Evolutionary conservation across 2,329 filamentous ascomycete species (phyloP).

Genomic region (Pseudogymnoascus verrucosus): DNA sequence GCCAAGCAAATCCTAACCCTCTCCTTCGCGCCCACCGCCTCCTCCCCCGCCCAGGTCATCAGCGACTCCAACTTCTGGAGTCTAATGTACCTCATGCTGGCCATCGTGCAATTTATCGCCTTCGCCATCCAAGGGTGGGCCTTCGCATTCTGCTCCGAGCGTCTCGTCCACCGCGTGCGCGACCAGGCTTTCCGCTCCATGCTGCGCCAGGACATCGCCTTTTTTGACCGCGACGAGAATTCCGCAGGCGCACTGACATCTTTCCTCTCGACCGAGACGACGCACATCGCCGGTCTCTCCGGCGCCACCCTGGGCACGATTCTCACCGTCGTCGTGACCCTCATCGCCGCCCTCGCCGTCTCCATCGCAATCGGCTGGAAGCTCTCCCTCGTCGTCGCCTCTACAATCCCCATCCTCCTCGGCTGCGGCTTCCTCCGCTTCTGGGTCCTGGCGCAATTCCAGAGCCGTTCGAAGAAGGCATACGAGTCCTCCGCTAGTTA

Average conservation of each 20-base stretch:
- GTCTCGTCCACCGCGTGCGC: conserved; percentile 73
- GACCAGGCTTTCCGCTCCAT: conserved; percentile 78
- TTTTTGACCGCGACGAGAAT: conserved; percentile 86
- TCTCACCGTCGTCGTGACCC: conserved; percentile 69
- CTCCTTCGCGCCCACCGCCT: conserved; percentile 28
- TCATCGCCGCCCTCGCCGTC: conserved; percentile 64
- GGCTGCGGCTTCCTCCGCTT: conserved; percentile 83
- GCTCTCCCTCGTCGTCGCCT: conserved; percentile 71
- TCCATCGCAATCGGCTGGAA: conserved; percentile 80
- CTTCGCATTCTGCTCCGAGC: conserved; percentile 82
- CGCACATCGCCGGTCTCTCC: conserved; percentile 78
- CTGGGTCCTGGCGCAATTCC: conserved; percentile 73
- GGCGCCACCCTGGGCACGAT: conserved; percentile 83
- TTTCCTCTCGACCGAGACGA: conserved; percentile 83
- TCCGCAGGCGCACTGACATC: conserved; percentile 81
- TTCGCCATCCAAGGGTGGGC: conserved; percentile 61
- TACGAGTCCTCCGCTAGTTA: conserved; percentile 77
- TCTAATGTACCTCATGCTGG: conserved; percentile 82
- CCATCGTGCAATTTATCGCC: conserved; percentile 61
- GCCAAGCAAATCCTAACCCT: conserved; percentile 76
- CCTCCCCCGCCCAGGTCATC: conserved; percentile 48
- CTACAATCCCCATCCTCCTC: conserved; percentile 69
- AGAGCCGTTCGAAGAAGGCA: conserved; percentile 67
- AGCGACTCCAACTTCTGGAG: conserved; percentile 77
- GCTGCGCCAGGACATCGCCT: conserved; percentile 85